Evolutionary conservation across 805 yeast genomes (phyloP), one percentile per base, ranked within the genome.

Genomic region (Wickerhamiella nectarea): DNA sequence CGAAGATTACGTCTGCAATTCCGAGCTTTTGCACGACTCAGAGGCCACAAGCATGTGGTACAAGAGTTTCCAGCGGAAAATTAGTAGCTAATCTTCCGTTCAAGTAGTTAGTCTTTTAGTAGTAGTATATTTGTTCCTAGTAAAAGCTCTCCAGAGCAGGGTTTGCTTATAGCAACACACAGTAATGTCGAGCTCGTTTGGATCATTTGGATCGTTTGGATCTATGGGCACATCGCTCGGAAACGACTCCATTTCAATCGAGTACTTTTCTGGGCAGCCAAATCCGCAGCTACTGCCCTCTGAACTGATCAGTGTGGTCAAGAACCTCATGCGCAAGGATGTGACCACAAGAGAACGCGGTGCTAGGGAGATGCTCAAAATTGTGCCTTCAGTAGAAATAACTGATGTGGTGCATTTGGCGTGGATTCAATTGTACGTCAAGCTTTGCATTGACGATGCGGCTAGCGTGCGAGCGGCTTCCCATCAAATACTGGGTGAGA

Each of bases 261-360:
- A 78, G 56, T 86, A 82, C 59, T 71, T 84, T 48, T 75, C 80
- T 11, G 93, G 91, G 3, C 59, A 78, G 4, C 94, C 94, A 1
- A 89, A 84, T 51, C 74, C 81, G 7, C 70, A 70, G 37, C 52
- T 64, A 10, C 52, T 78, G 5, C 47, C 62, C 9, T 63, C 75
- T 34, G 63, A 65, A 9, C 59, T 80, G 45, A 71, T 72, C 35
- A 64, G 86, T 9, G 65, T 77, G n/a, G 80, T 86, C 66, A 86
- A 81, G 56, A 74, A 81, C 8, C 60, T 87, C 40, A 57, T 80
- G 57, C 87, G 86, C 60, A 74, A 80, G 55, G 94, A 86, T 54
- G 71, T 78, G 6, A 77, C 75, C n/a, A 89, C 97, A 0, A 81
- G 78, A 55, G 94, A 84, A 52, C 82, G 79, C 56, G 85, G 91